Percentiles rank a stretch among this genome's conserved stretches.
Evolutionary conservation across 176 grass and related monocot genomes (phyloP).

Genomic region (Chrysopogon serrulatus): DNA sequence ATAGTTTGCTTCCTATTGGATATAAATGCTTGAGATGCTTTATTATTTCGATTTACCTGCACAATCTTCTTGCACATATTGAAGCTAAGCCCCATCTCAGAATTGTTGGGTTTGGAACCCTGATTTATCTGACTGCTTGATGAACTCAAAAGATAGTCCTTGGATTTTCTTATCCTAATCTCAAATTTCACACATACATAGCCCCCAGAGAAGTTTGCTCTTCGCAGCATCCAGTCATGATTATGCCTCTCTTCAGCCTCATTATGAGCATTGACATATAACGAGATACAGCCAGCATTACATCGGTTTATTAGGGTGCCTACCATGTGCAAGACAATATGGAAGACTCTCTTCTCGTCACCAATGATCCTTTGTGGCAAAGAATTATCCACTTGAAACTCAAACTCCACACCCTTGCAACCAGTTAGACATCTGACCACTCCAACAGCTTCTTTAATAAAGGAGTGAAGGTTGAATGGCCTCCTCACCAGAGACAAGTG

Average conservation of each 20-base stretch:
- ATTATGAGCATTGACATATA: constrained; percentile 59
- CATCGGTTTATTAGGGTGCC: constrained; percentile 58
- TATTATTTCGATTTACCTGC: constrained; percentile 36
- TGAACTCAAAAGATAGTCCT: constrained; percentile 14
- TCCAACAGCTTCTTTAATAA: constrained; percentile 75
- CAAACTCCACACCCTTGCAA: constrained; percentile 61
- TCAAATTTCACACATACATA: constrained; percentile 85
- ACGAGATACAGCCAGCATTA: constrained; percentile 41
- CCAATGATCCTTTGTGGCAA: constrained; percentile 70
- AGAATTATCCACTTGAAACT: constrained; percentile 56
- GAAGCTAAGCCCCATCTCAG: constrained; percentile 84
- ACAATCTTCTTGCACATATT: constrained; percentile 79
- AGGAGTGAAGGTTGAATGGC: constrained; percentile 65
- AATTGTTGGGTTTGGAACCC: constrained; percentile 31
- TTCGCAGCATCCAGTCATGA: constrained; percentile 70
- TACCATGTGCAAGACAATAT: constrained; percentile 84
- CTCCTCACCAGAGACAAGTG: constrained; percentile 66
- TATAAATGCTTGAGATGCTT: neutral
- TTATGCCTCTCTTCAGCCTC: constrained; percentile 55
- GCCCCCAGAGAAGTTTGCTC: constrained; percentile 62
- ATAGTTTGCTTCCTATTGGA: neutral
- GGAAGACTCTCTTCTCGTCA: constrained; percentile 93
- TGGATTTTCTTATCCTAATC: constrained; percentile 47
- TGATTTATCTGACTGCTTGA: constrained; percentile 19
- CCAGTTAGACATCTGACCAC: constrained; percentile 81